phyloP scores from a whole-genome alignment of 73 alveolate species.

The Paramecium bursaria region DNA sequence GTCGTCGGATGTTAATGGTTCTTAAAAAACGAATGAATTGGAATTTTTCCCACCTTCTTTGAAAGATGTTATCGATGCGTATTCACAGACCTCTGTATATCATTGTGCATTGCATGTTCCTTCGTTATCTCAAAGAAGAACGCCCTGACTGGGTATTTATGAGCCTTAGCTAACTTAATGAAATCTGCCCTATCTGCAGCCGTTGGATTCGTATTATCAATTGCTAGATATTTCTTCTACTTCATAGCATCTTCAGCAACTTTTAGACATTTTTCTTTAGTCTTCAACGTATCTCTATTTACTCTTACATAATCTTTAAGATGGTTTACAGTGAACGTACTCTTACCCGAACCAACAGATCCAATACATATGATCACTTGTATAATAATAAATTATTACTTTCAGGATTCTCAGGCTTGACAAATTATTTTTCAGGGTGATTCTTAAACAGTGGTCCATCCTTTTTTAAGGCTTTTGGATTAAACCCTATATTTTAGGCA shows the following conservation, averaged over 20 bases:
- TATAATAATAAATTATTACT: neutral
- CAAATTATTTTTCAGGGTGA: conserved; percentile 69
- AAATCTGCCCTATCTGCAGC: conserved; percentile 83
- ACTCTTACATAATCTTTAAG: conserved; percentile 89
- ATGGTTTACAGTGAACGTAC: conserved; percentile 90
- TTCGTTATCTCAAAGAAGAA: conserved; percentile 86
- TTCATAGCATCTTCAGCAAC: conserved; percentile 81
- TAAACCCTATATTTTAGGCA: conserved; percentile 71
- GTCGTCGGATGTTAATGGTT: conserved; percentile 85
- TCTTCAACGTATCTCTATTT: conserved; percentile 93
- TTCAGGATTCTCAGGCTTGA: conserved; percentile 72
- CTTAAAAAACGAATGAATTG: conserved; percentile 92
- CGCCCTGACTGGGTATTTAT: conserved; percentile 86
- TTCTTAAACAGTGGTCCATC: conserved; percentile 52
- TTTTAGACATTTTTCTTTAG: conserved; percentile 89
- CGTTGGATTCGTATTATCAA: conserved; percentile 96
- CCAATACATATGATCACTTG: conserved; percentile 87
- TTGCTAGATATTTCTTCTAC: conserved; percentile 88
- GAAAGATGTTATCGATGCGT: conserved; percentile 89
- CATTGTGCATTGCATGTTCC: conserved; percentile 91
- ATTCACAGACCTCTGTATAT: conserved; percentile 87
- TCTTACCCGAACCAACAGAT: conserved; percentile 97
- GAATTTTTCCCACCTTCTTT: conserved; percentile 87
- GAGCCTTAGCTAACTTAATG: conserved; percentile 82
- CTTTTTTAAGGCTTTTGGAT: conserved; percentile 63